A percentile compares a stretch with the other conserved stretches of the same genome.
Evolutionary conservation across 352 stramenopile genomes (phyloP).

Genomic region (Phytophthora lateralis): DNA sequence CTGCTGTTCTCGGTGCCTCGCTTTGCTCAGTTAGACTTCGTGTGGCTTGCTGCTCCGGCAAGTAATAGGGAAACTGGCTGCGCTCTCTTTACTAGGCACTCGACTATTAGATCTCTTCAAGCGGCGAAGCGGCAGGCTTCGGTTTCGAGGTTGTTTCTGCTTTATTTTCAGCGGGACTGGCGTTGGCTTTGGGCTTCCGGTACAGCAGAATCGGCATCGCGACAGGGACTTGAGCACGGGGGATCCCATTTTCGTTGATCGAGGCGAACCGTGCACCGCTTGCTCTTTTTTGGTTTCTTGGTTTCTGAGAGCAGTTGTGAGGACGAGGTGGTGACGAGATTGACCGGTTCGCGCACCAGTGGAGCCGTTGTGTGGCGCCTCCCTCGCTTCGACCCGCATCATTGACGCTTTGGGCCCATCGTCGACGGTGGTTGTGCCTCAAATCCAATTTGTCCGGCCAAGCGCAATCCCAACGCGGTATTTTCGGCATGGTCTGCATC

Average conservation of each 20-base stretch:
- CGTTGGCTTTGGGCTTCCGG: conserved; percentile 12
- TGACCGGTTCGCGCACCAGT: conserved; percentile 23
- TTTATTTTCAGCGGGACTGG: conserved; percentile 22
- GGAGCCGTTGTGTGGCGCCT: conserved; percentile 27
- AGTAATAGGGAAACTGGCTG: conserved; percentile 2
- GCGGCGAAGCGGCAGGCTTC: conserved; percentile 16
- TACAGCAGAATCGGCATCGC: conserved; percentile 10
- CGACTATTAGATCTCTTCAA: background rate
- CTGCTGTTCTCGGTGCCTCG: conserved; percentile 1
- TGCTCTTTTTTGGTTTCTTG: conserved; percentile 40
- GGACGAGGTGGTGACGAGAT: conserved; percentile 18
- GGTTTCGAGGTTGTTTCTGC: conserved; percentile 36
- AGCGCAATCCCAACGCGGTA: conserved; percentile 41
- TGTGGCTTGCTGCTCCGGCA: background rate
- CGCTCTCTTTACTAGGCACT: background rate
- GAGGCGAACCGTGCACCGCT: conserved; percentile 25
- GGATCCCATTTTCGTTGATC: conserved; percentile 39
- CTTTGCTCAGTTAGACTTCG: background rate
- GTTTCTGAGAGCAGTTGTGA: conserved; percentile 30
- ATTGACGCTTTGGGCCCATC: conserved; percentile 11
- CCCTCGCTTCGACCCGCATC: conserved; percentile 7
- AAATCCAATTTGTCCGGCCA: conserved; percentile 39
- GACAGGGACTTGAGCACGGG: background rate
- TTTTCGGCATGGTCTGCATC: conserved; percentile 42
- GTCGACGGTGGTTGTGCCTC: conserved; percentile 18